These are phyloP conservation scores for Sugiyamaella americana DNA, from an alignment of 805 yeast genomes.

Conservation along the genomic window DNA sequence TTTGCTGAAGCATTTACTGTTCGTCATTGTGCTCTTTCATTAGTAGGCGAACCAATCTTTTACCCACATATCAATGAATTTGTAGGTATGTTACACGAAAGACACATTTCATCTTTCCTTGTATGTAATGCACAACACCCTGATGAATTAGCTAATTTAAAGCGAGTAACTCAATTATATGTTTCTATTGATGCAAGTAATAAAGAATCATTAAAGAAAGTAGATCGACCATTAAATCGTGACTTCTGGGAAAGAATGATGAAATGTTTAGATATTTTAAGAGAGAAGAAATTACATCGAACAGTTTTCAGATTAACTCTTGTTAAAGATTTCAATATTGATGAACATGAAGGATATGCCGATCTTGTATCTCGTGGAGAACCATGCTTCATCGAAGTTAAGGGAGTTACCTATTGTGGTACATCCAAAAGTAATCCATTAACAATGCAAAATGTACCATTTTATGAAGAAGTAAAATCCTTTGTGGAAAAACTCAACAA, in stretches of 20 bases:
- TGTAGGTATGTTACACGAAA: slow-evolving; percentile 69
- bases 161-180: slow-evolving; percentile 81
- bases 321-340: slow-evolving; percentile 89
- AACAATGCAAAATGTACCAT: slow-evolving; percentile 94
- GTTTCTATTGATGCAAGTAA: slow-evolving; percentile 95
- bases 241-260: slow-evolving; percentile 91
- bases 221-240: slow-evolving; percentile 81
- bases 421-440: slow-evolving; percentile 85
- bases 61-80: slow-evolving; percentile 88
- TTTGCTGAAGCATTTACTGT: slow-evolving; percentile 88
- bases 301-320: slow-evolving; percentile 87
- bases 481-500: slow-evolving; percentile 62
- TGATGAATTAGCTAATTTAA: slow-evolving; percentile 59
- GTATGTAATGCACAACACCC: slow-evolving; percentile 98
- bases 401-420: slow-evolving; percentile 95
- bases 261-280: slow-evolving; percentile 72
- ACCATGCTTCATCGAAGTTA: slow-evolving; percentile 86
- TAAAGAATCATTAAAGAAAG: slow-evolving; percentile 67
- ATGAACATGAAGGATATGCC: slow-evolving; percentile 72
- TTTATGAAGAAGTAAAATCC: slow-evolving; percentile 78
- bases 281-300: slow-evolving; percentile 72
- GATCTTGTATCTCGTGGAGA: slow-evolving; percentile 74
- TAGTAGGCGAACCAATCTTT: slow-evolving; percentile 93
- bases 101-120: slow-evolving; percentile 75
- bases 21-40: slow-evolving; percentile 83